Percentiles rank a stretch among this genome's conserved stretches.
phyloP scores from a whole-genome alignment of 2,329 filamentous ascomycete genomes.

The Colletotrichum euphorbiae region DNA sequence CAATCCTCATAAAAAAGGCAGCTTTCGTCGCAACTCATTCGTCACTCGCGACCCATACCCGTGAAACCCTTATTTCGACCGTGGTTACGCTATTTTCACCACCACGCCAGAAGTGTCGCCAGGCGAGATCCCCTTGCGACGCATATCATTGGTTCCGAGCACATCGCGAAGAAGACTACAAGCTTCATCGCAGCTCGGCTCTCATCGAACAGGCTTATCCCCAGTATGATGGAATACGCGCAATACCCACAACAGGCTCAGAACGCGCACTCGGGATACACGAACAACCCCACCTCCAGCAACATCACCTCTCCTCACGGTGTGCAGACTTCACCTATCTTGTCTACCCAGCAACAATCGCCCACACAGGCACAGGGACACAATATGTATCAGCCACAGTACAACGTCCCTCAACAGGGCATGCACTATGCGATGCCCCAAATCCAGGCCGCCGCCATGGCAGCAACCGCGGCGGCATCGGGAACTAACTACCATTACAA shows the following conservation, averaged over 20 bases:
- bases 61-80: slow-evolving; percentile 23
- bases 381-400: slow-evolving; percentile 84
- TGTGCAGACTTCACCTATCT: slow-evolving; percentile 82
- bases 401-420: slow-evolving; percentile 76
- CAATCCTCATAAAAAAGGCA: slow-evolving; percentile 45
- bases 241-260: slow-evolving; percentile 78
- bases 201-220: slow-evolving; percentile 32
- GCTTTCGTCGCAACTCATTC: slow-evolving; percentile 40
- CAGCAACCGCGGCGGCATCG: slow-evolving; percentile 88
- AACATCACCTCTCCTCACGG: slow-evolving; percentile 79
- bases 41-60: slow-evolving; percentile 38
- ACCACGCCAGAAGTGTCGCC: slow-evolving; percentile 18
- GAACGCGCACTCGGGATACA: slow-evolving; percentile 73
- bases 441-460: slow-evolving; percentile 93
- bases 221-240: slow-evolving; percentile 78
- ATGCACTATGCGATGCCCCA: slow-evolving; percentile 89
- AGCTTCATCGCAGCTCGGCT: slow-evolving; percentile 35
- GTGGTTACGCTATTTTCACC: slow-evolving; percentile 25
- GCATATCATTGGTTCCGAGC: slow-evolving; percentile 31
- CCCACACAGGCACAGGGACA: slow-evolving; percentile 70
- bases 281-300: slow-evolving; percentile 65
- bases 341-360: slow-evolving; percentile 80
- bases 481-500: slow-evolving; percentile 82
- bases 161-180: slow-evolving; percentile 47
- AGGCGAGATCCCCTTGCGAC: slow-evolving; percentile 11